Percentiles rank a stretch among this genome's conserved stretches.
phyloP scores from a whole-genome alignment of 306 rosid species.

The Luffa aegyptiaca region DNA sequence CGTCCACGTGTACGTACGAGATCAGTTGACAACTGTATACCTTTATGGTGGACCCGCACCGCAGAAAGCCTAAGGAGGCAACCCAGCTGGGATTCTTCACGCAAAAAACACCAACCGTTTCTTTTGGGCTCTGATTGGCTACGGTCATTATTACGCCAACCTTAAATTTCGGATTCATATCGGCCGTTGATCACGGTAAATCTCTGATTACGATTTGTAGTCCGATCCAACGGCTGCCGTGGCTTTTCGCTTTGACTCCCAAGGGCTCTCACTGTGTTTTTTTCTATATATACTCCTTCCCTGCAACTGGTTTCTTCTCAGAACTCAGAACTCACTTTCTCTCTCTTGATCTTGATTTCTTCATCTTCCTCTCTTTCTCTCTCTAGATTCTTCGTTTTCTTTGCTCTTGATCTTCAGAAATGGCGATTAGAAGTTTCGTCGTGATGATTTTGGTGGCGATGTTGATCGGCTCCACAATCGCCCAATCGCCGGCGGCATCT shows the following conservation, averaged over 20 bases:
- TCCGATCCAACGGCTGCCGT: not conserved
- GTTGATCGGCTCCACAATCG: not conserved
- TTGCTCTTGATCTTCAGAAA: not conserved
- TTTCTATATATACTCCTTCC: not conserved
- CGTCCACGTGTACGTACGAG: not conserved
- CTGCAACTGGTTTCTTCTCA: not conserved
- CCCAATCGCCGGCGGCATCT: constrained; percentile 13
- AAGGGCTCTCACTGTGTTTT: not conserved
- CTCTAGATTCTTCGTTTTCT: constrained; percentile 6
- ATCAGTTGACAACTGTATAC: not conserved
- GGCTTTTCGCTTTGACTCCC: not conserved
- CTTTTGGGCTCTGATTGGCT: not conserved
- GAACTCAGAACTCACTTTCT: not conserved
- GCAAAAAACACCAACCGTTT: not conserved
- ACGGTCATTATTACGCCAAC: not conserved
- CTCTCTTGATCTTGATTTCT: not conserved
- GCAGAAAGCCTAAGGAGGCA: not conserved
- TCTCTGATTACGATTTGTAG: not conserved
- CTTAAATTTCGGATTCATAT: not conserved
- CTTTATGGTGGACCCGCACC: not conserved
- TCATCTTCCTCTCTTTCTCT: not conserved
- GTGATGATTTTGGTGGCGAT: constrained; percentile 5
- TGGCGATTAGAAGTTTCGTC: not conserved
- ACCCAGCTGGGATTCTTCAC: not conserved
- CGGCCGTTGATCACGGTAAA: not conserved